A percentile compares a stretch with the other conserved stretches of the same genome.
Conservation (phyloP, 179 eudicot genomes). For the Amaranthus tricolor region DNA sequence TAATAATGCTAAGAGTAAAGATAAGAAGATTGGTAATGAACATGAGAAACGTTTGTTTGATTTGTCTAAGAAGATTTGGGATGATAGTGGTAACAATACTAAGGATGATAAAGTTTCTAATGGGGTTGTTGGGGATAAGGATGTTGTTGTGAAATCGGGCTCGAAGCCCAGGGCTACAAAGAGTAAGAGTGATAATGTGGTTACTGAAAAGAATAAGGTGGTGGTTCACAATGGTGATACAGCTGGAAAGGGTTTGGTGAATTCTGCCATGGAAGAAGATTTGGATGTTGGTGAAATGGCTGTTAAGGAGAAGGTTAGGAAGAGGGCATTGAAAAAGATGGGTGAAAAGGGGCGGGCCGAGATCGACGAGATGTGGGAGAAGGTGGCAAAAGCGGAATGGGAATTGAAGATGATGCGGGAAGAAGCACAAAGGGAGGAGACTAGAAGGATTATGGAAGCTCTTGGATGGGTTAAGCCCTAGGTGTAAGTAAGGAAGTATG, state of each 20-base stretch:
- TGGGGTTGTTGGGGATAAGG: neutral
- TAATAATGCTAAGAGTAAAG: conserved; percentile 17
- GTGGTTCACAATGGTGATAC: neutral
- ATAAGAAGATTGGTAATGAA: conserved; percentile 19
- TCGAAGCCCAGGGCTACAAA: neutral
- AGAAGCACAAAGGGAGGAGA: neutral
- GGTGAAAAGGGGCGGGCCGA: conserved; percentile 7
- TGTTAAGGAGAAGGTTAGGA: neutral
- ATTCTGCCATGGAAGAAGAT: neutral
- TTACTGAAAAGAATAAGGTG: neutral
- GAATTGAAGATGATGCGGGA: neutral
- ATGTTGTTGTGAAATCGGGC: neutral
- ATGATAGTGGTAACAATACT: neutral
- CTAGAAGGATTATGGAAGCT: conserved; percentile 8
- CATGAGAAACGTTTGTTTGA: conserved; percentile 32
- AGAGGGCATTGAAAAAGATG: conserved; percentile 5
- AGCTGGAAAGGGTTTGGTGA: neutral
- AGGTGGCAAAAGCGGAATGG: neutral
- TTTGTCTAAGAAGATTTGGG: conserved; percentile 45
- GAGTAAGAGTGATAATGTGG: neutral
- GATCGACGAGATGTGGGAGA: conserved; percentile 11
- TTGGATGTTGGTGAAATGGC: neutral
- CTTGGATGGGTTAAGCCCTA: neutral
- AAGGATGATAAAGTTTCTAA: neutral
- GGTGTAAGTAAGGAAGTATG: neutral